Evolutionary conservation across 2,329 filamentous ascomycete species (phyloP), one percentile per base, ranked within the genome.

Genomic region (Myriosclerotinia scirpicola): DNA sequence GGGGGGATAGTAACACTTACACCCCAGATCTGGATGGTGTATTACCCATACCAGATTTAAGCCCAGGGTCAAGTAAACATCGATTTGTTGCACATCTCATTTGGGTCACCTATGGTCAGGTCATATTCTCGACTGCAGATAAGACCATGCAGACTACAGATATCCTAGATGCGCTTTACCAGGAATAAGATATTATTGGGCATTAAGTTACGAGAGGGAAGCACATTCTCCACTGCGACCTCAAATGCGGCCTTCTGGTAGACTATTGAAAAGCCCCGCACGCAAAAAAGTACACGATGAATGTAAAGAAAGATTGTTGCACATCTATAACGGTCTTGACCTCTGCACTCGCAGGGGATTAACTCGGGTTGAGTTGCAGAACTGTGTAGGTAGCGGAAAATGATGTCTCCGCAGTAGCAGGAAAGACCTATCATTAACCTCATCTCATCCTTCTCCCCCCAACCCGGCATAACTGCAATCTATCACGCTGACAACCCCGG

Each of bases 1-100:
- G n/a, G n/a, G n/a, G n/a, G n/a, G n/a, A n/a, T n/a, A n/a, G n/a
- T n/a, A 20, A 11, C 6, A 44, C 17, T 3, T n/a, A 34, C 1
- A 58, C 2, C 22, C 15, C 17, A 34, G 15, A 12, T 20, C 22
- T 20, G 22, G 22, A 30, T 40, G 0, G 44, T 12, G 5, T 22
- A 40, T 15, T n/a, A 44, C 17, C 1, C 5, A 30, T 14, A 56
- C 38, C 8, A 14, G 14, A 20, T 14, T 14, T 11, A 34, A 30
- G 30, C 6, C 22, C 40, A 20, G 2, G 15, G 15, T 20, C 14
- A 44, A 9, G 9, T 20, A 58, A 44, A 34, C 40, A 20, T 26
- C 14, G 6, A 20, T 44, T 58, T 58, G 40, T 58, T 58, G 55
- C 55, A 58, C 40, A n/a, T 44, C 55, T 58, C 55, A 58, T 14